Evolutionary conservation across 257 asterid species (phyloP).

Genomic region (Ocimum tenuiflorum): DNA sequence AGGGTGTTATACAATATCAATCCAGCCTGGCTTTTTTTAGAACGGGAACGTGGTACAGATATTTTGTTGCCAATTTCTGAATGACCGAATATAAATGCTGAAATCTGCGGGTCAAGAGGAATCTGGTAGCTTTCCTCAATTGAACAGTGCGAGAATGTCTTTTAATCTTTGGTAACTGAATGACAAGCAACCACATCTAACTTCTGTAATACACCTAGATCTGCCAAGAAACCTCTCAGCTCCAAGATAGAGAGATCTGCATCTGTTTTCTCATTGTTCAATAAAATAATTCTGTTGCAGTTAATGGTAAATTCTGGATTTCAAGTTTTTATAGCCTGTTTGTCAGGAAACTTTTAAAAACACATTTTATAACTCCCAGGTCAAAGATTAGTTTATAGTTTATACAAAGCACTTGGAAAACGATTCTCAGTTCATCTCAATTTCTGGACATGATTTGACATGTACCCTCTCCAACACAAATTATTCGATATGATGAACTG

Average conservation of each 20-base stretch:
- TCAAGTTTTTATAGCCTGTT: background rate
- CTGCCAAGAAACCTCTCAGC: background rate
- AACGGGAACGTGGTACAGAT: background rate
- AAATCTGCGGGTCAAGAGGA: background rate
- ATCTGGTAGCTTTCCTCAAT: background rate
- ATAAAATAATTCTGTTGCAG: background rate
- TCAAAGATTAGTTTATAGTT: background rate
- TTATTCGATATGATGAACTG: background rate
- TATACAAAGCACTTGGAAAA: background rate
- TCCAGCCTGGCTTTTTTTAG: background rate
- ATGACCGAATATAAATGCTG: no score
- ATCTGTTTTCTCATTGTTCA: background rate
- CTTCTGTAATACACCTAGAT: no score
- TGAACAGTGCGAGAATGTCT: background rate
- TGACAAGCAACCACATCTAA: background rate
- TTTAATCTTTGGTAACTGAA: background rate
- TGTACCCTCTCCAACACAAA: slow-evolving; percentile 14
- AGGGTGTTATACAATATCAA: no score
- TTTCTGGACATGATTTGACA: background rate
- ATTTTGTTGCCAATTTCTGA: no score
- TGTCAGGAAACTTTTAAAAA: no score
- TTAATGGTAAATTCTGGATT: background rate
- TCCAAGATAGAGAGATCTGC: background rate
- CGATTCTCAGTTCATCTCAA: background rate
- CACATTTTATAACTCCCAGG: background rate